Conservation (phyloP, 2,329 filamentous ascomycete genomes). For the Plectosphaerella cucumerina region DNA sequence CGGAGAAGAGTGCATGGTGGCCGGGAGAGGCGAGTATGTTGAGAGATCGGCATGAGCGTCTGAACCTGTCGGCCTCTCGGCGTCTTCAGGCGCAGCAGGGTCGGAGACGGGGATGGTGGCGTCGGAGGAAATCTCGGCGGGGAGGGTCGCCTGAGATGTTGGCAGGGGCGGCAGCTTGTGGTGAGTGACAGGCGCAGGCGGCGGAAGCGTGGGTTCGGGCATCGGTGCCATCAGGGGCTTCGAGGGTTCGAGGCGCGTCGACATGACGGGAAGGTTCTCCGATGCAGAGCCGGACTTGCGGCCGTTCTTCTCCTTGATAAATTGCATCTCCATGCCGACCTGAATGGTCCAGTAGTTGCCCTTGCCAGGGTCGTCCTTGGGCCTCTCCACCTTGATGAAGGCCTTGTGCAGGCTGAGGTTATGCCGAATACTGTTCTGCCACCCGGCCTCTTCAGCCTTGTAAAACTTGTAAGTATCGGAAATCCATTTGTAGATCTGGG, state of each 20-base stretch:
- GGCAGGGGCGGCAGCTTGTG: conserved; percentile 34
- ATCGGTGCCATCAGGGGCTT: conserved; percentile 30
- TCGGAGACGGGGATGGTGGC: conserved; percentile 73
- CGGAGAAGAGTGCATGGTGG: conserved; percentile 83
- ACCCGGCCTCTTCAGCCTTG: conserved; percentile 76
- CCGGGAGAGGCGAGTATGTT: conserved; percentile 66
- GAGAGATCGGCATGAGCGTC: conserved; percentile 41
- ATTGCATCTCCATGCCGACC: conserved; percentile 82
- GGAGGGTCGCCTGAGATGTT: conserved; percentile 31
- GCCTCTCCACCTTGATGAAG: conserved; percentile 91
- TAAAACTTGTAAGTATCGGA: conserved; percentile 93
- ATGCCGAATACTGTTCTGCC: conserved; percentile 99
- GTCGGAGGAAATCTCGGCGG: conserved; percentile 68
- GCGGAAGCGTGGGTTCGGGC: conserved; percentile 44
- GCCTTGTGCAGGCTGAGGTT: conserved; percentile 96
- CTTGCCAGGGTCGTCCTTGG: conserved; percentile 96
- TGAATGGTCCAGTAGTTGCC: conserved; percentile 97
- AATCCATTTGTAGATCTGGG: conserved; percentile 99
- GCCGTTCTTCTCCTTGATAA: conserved; percentile 79
- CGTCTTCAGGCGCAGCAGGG: conserved; percentile 51
- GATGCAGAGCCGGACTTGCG: conserved; percentile 53
- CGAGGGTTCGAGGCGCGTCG: conserved; percentile 49
- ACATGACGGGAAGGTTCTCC: conserved; percentile 57
- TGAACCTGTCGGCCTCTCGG: conserved; percentile 36
- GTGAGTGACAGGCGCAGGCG: conserved; percentile 33